Percentiles rank a stretch among this genome's conserved stretches.
phyloP scores from a whole-genome alignment of 192 early-diverging fungal genomes.

The Coemansia sp. region DNA sequence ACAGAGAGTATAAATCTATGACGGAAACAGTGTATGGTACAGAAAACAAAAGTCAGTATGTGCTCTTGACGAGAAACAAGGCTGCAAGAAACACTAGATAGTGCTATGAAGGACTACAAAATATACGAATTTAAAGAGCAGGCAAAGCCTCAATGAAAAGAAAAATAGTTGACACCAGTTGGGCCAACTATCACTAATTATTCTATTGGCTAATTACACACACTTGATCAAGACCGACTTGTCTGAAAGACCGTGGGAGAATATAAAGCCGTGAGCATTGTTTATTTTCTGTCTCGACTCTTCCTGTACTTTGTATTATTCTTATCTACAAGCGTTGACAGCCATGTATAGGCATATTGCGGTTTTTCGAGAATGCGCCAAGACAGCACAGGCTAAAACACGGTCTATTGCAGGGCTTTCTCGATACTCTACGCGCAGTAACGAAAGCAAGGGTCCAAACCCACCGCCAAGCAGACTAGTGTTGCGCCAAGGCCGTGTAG shows the following conservation, averaged over 20 bases:
- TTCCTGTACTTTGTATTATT: not conserved
- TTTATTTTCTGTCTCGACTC: not conserved
- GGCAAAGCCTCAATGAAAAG: not conserved
- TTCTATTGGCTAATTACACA: not conserved
- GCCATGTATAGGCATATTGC: not conserved
- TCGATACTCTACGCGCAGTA: not conserved
- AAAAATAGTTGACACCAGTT: not conserved
- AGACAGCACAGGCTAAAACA: not conserved
- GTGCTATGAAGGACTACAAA: not conserved
- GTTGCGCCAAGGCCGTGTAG: not conserved
- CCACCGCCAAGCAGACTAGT: not conserved
- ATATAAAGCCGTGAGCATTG: too few species aligned
- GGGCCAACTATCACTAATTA: too few species aligned
- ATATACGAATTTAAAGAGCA: not conserved
- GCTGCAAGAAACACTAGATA: not conserved
- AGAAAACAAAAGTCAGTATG: not conserved
- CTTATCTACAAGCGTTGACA: not conserved
- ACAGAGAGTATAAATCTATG: conserved; percentile 9
- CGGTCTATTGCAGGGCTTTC: not conserved
- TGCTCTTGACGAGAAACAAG: not conserved
- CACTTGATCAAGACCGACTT: not conserved
- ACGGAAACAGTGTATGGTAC: conserved; percentile 3
- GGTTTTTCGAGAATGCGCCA: not conserved
- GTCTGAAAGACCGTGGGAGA: not conserved
- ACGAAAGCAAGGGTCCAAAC: not conserved